A percentile compares a stretch with the other conserved stretches of the same genome.
phyloP scores from a whole-genome alignment of 805 yeast genomes.

The Wickerhamomyces queroliae region DNA sequence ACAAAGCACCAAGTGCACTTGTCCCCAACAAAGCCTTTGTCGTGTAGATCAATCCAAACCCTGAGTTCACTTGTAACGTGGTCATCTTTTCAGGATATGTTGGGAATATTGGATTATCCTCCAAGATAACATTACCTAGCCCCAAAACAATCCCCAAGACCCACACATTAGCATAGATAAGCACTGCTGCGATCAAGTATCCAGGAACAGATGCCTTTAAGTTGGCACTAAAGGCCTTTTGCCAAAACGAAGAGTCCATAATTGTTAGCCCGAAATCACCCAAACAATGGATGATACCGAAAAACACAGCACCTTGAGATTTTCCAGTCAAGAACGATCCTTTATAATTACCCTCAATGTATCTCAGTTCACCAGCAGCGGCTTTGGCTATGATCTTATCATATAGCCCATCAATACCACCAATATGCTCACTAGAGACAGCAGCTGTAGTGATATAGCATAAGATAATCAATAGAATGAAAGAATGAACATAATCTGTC shows the following conservation, averaged over 20 bases:
- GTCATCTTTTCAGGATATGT: slow-evolving; percentile 35
- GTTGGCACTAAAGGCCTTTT: slow-evolving; percentile 32
- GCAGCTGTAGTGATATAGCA: slow-evolving; percentile 26
- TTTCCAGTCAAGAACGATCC: slow-evolving; percentile 26
- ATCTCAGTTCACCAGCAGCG: slow-evolving; percentile 22
- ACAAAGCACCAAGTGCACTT: slow-evolving; percentile 30
- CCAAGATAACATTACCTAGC: slow-evolving; percentile 26
- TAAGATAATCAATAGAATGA: slow-evolving; percentile 33
- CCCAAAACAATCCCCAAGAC: slow-evolving; percentile 32
- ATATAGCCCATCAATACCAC: slow-evolving; percentile 36
- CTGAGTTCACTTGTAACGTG: slow-evolving; percentile 30
- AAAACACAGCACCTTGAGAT: slow-evolving; percentile 21
- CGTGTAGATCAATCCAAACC: slow-evolving; percentile 30
- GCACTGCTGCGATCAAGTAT: slow-evolving; percentile 28
- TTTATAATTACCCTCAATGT: slow-evolving; percentile 24
- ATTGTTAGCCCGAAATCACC: slow-evolving; percentile 34
- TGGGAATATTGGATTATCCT: slow-evolving; percentile 24
- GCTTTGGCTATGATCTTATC: slow-evolving; percentile 28
- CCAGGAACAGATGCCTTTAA: slow-evolving; percentile 32
- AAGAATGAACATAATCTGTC: slow-evolving; percentile 43
- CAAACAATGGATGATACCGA: slow-evolving; percentile 24
- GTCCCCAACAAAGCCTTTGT: slow-evolving; percentile 43
- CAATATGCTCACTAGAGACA: slow-evolving; percentile 29
- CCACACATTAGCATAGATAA: slow-evolving; percentile 30
- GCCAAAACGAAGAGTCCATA: slow-evolving; percentile 36